Evolutionary conservation across 768 basidiomycete genomes (phyloP), one percentile per base, ranked within the genome.

Genomic region (Rhizopogon salebrosus): DNA sequence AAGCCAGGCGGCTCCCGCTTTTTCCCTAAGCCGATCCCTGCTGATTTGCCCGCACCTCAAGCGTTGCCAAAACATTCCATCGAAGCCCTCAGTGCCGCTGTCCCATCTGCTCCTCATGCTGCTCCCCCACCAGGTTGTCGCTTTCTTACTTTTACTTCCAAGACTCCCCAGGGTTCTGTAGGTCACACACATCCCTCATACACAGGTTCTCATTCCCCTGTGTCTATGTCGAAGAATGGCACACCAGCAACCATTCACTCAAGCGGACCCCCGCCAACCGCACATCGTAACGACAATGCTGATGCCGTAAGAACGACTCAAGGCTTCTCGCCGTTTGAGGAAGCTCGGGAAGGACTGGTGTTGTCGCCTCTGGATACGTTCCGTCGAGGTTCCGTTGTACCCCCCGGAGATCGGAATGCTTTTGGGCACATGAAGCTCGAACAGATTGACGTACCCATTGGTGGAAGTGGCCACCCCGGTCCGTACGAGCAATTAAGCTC

Each of bases 261-360:
- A 41, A 48, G 36, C 18, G 52, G 48, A 26, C 35, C 18, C n/a
- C 27, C 10, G 16, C 22, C 53, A 37, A 39, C 16, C 11, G 11
- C 26, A 29, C 34, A 54, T 20, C 46, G 23, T 22, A 23, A 14
- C 41, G 27, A 51, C 55, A 46, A 26, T 46, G 9, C 52, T 34
- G 62, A 64, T 24, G 45, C 51, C 20, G 40, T 53, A 29, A 54
- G 59, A 49, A 18, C 51, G 31, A 54, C 48, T 43, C 56, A 71
- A 24, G 73, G 73, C 16, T 84, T 84, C 59, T 79, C 77, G 11
- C 81, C 82, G 0, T 85, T 84, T 56, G 81, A 84, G 35, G 82
- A 81, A 50, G 65, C 60, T 41, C 59, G 59, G 42, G 64, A 60
- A 8, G 38, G 37, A 4, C 20, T 24, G 31, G 2, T 40, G 16